Evolutionary conservation across 306 rosid species (phyloP).

Genomic region (Rubus parviflorus): DNA sequence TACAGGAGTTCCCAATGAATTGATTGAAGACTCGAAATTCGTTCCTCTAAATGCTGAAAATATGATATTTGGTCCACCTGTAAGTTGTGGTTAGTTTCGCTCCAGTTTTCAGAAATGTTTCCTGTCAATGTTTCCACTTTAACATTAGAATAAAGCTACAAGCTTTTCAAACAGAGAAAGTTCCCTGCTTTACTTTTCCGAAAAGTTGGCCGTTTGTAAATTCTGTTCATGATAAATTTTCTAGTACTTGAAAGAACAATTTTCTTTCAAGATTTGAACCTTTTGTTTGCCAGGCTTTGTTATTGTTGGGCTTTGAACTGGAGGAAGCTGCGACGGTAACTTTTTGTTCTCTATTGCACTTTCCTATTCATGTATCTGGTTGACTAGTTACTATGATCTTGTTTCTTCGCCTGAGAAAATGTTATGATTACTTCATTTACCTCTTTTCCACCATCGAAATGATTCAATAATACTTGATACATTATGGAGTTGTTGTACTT

Average conservation of each 20-base stretch:
- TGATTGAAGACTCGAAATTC: conserved; percentile 81
- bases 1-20: conserved; percentile 62
- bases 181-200: neutral
- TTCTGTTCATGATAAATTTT: neutral
- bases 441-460: neutral
- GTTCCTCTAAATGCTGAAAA: conserved; percentile 82
- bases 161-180: neutral
- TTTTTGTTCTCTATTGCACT: neutral
- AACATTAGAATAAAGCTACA: neutral
- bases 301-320: conserved; percentile 76
- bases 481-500: neutral
- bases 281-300: conserved; percentile 58
- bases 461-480: neutral
- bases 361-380: neutral
- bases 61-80: conserved; percentile 86
- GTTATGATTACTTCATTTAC: neutral
- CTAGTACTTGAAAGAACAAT: no score
- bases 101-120: conserved; percentile 20
- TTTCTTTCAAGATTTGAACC: no score
- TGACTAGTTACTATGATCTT: neutral
- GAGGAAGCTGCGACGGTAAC: conserved; percentile 71
- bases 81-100: conserved; percentile 91
- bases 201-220: neutral
- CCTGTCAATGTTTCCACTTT: neutral
- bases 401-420: neutral